Base-by-base conservation (phyloP, 805 yeast genomes). In the Blastobotrys peoriensis region DNA sequence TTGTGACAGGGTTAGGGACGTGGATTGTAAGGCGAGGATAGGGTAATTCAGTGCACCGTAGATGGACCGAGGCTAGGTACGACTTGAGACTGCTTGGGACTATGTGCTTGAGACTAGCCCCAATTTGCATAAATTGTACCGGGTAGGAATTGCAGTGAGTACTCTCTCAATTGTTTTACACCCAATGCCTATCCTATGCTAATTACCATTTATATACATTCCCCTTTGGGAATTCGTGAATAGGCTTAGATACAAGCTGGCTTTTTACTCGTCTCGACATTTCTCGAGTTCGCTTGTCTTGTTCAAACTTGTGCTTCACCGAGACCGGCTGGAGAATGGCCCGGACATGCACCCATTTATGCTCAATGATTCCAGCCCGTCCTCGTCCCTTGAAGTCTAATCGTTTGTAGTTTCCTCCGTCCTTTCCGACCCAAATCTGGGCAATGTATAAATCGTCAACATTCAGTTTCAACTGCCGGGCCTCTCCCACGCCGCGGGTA, bases 401-500 rank as follows among this genome's bases (percentile, higher is more conserved):
- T 62, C 93, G 75, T 62, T 78, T 81, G 22, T 60, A 57, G 81
- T 83, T 79, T 41, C 66, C 59, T 17, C 95, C 96, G 63, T 91
- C 98, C 46, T 88, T 80, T 35, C 96, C 97, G 21, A 80, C 80
- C 97, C 97, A 91, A 47, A 88, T 78, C 58, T 85, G 85, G 36
- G 81, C 77, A 45, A 91, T 75, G 56, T 82, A 86, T 36, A 88
- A 62, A 33, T 75, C 75, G 47, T 81, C 75, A 19, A 78, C 74
- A 49, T 80, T 65, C 49, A 83, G 64, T 2, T 80, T 79, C 51
- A 83, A 63, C 33, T 67, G 68, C 46, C 75, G 68, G 18, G 89
- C 87, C 57, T 86, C 87, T 38, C 76, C 71, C 27, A 86, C 58
- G 6, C 94, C 95, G 41, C 76, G 70, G 57, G 80, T 78, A 50